Evolutionary conservation across 2,329 filamentous ascomycete genomes (phyloP).

Genomic region (Fusarium sp.): DNA sequence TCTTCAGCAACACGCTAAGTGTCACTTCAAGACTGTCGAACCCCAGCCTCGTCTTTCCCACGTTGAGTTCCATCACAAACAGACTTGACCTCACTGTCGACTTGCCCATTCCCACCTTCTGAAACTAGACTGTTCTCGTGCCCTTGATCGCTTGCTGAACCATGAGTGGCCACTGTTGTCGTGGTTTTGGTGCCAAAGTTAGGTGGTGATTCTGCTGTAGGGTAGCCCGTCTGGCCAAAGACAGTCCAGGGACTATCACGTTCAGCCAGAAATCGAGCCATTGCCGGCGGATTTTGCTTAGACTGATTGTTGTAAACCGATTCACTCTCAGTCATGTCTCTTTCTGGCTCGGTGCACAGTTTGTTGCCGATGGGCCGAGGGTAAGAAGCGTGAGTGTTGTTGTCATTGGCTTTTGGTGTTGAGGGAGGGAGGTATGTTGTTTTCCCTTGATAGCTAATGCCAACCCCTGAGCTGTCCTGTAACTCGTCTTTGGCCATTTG

Average conservation of each 20-base stretch:
- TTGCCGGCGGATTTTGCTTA: not conserved
- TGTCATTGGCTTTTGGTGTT: not conserved
- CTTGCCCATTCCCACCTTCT: not conserved
- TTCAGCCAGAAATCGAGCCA: not conserved
- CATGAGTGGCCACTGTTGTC: not conserved
- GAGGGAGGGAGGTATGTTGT: not conserved
- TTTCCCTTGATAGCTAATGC: not conserved
- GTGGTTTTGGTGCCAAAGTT: not conserved
- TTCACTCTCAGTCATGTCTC: not conserved
- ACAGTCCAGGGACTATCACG: not conserved
- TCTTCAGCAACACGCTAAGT: not conserved
- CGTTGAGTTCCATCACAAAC: not conserved
- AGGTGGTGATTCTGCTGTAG: not conserved
- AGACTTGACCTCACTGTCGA: not conserved
- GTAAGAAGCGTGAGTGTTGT: not conserved
- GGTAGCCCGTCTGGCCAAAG: not conserved
- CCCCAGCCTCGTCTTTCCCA: not conserved
- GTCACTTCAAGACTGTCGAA: not conserved
- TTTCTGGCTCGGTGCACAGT: not conserved
- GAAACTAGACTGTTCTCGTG: not conserved
- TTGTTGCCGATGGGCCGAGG: not conserved
- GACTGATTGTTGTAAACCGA: not conserved
- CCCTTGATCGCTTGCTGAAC: not conserved
- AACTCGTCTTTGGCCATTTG: not conserved
- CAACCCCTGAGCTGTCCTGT: not conserved